Percentiles rank a stretch among this genome's conserved stretches.
phyloP scores from a whole-genome alignment of 176 grass and related monocot genomes.

The Musa troglodytarum region DNA sequence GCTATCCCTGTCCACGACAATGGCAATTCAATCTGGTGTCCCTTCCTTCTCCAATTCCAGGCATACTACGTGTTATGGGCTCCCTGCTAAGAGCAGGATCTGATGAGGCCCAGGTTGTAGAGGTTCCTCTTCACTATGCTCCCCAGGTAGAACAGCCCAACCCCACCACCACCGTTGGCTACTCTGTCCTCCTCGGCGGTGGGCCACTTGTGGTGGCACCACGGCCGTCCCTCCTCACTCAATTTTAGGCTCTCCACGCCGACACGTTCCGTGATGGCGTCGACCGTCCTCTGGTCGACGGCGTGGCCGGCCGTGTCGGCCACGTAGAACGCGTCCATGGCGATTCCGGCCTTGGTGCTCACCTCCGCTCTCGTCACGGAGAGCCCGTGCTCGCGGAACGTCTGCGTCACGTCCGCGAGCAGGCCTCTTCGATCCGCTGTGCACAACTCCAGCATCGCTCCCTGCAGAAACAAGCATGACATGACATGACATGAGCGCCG shows the following conservation, averaged over 20 bases:
- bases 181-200: background rate
- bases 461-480: slow-evolving; percentile 17
- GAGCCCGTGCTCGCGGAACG: slow-evolving; percentile 87
- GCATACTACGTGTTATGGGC: no score
- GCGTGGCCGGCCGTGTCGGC: slow-evolving; percentile 49
- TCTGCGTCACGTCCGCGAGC: slow-evolving; percentile 89
- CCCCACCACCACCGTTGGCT: slow-evolving; percentile 2
- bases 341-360: slow-evolving; percentile 54
- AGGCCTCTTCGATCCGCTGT: slow-evolving; percentile 56
- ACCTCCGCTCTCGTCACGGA: slow-evolving; percentile 88
- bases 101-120: slow-evolving; percentile 66
- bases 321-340: slow-evolving; percentile 70
- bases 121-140: slow-evolving; percentile 86
- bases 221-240: slow-evolving; percentile 41
- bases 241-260: slow-evolving; percentile 53
- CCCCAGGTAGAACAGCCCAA: slow-evolving; percentile 54
- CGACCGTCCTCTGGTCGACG: slow-evolving; percentile 55
- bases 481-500: background rate
- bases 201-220: background rate
- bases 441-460: slow-evolving; percentile 70
- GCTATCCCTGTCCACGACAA: no score
- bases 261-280: slow-evolving; percentile 55
- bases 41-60: no score
- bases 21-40: no score
- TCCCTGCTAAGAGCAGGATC: slow-evolving; percentile 49